phyloP scores from a whole-genome alignment of 306 rosid species.

The Inga leiocalycina region DNA sequence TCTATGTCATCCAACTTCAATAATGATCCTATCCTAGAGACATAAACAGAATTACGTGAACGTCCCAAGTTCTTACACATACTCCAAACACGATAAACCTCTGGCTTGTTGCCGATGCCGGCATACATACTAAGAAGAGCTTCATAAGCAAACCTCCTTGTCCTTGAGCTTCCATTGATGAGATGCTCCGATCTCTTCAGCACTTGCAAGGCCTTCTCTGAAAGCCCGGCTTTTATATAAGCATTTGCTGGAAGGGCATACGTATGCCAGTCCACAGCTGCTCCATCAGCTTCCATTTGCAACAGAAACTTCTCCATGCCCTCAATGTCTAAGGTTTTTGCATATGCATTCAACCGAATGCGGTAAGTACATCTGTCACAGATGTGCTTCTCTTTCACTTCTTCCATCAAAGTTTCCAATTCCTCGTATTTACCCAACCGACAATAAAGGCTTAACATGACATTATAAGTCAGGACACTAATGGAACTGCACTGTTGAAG shows the following conservation, averaged over 20 bases:
- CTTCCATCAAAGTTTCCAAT: constrained; percentile 38
- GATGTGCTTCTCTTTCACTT: constrained; percentile 50
- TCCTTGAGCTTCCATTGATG: constrained; percentile 3
- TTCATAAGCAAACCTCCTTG: constrained; percentile 42
- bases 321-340: constrained; percentile 27
- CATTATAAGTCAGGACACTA: constrained; percentile 42
- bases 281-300: constrained; percentile 47
- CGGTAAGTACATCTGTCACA: constrained; percentile 30
- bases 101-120: constrained; percentile 40
- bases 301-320: constrained; percentile 52
- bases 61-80: constrained; percentile 32
- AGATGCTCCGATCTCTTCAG: constrained; percentile 47
- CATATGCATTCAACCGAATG: constrained; percentile 49
- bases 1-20: constrained; percentile 57
- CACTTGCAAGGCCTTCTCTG: constrained; percentile 41
- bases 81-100: constrained; percentile 57
- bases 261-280: constrained; percentile 40
- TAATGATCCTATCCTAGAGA: constrained; percentile 46
- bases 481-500: constrained; percentile 41
- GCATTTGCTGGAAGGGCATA: constrained; percentile 48
- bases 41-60: constrained; percentile 39
- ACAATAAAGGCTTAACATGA: constrained; percentile 50
- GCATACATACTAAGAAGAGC: constrained; percentile 42
- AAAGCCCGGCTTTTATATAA: constrained; percentile 48
- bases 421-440: constrained; percentile 44